phyloP scores from a whole-genome alignment of 164 flowering plant species.

The Magnolia changhungtana region DNA sequence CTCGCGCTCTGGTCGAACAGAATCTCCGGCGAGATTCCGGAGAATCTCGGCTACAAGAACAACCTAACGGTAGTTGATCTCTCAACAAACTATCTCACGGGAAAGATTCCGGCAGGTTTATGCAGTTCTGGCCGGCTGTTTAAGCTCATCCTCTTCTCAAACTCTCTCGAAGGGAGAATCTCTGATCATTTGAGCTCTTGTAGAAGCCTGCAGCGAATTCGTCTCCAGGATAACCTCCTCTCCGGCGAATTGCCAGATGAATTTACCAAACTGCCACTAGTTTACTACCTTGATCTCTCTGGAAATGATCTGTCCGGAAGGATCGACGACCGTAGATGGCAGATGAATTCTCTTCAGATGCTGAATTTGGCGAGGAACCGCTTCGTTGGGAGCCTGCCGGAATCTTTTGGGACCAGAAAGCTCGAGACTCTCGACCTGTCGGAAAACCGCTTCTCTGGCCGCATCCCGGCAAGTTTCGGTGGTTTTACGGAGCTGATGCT shows the following conservation, averaged over 20 bases:
- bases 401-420: slow-evolving; percentile 39
- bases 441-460: slow-evolving; percentile 53
- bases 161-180: slow-evolving; percentile 51
- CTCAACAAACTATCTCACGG: slow-evolving; percentile 68
- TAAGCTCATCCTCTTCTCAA: slow-evolving; percentile 85
- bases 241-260: slow-evolving; percentile 51
- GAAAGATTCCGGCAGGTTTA: slow-evolving; percentile 52
- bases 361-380: slow-evolving; percentile 52
- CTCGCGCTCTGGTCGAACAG: slow-evolving; percentile 78
- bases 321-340: slow-evolving; percentile 46
- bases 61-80: slow-evolving; percentile 74
- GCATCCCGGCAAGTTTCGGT: slow-evolving; percentile 46
- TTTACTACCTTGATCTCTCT: slow-evolving; percentile 72
- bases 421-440: slow-evolving; percentile 65
- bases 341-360: slow-evolving; percentile 69
- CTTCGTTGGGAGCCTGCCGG: slow-evolving; percentile 59
- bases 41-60: slow-evolving; percentile 46
- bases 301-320: slow-evolving; percentile 55
- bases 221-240: slow-evolving; percentile 62
- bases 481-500: slow-evolving; percentile 46
- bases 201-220: slow-evolving; percentile 54
- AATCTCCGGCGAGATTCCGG: slow-evolving; percentile 67
- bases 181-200: slow-evolving; percentile 50
- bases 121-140: slow-evolving; percentile 51
- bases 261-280: slow-evolving; percentile 50